These are phyloP conservation scores for Fusarium compactum DNA, from an alignment of 2,329 filamentous ascomycete species.

Conservation along the genomic window DNA sequence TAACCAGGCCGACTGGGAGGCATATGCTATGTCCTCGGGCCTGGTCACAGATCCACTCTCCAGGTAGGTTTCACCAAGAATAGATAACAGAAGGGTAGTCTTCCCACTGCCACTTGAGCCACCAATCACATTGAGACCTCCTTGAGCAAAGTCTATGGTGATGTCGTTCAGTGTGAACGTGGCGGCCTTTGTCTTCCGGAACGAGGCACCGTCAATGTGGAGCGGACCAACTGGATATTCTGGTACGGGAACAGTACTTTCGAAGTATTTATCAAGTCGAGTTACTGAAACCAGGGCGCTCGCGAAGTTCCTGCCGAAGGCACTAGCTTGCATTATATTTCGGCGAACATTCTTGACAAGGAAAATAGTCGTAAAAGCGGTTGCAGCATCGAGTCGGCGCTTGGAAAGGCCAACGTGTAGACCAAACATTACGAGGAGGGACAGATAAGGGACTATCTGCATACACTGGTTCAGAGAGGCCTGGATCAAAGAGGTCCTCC, in stretches of 20 bases:
- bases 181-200: conserved; percentile 63
- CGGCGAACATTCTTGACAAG: conserved; percentile 65
- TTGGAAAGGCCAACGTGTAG: conserved; percentile 62
- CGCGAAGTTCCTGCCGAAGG: conserved; percentile 54
- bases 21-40: conserved; percentile 66
- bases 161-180: conserved; percentile 63
- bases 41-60: conserved; percentile 61
- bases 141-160: conserved; percentile 64
- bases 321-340: conserved; percentile 64
- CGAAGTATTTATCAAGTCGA: conserved; percentile 67
- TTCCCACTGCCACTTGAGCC: conserved; percentile 69
- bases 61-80: conserved; percentile 66
- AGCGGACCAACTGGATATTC: conserved; percentile 64
- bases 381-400: conserved; percentile 64
- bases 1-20: conserved; percentile 69
- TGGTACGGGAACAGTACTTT: conserved; percentile 61
- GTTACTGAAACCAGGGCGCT: conserved; percentile 58
- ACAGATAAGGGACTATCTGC: conserved; percentile 64
- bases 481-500: conserved; percentile 63
- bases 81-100: conserved; percentile 65
- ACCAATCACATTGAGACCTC: conserved; percentile 66
- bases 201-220: conserved; percentile 59
- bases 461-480: conserved; percentile 62
- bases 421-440: conserved; percentile 66
- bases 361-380: conserved; percentile 68